Base-by-base conservation (phyloP, 768 basidiomycete genomes). In the Naganishia friedmannii region DNA sequence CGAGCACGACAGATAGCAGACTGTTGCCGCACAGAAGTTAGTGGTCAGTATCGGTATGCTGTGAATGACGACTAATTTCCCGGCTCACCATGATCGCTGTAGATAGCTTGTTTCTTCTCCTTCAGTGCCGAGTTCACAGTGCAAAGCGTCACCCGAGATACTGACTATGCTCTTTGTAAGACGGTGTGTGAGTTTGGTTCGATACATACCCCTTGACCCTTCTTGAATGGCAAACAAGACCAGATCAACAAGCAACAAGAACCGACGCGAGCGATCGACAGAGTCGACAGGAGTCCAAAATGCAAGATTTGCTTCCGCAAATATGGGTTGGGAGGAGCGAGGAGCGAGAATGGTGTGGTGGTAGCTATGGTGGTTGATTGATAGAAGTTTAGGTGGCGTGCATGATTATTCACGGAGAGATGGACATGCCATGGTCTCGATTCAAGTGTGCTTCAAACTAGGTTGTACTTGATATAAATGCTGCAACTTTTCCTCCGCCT, bases 1-100 rank as follows among this genome's bases (percentile, higher is more conserved):
- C 96, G 89, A 42, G 90, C 88, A 81, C 93, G 87, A 81, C 93
- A 94, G 73, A 97, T 58, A 21, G 66, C 66, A 39, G 70, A 67
- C 70, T 71, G 48, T 5, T 54, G 4, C 13, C 12, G 32, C 54
- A 32, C 3, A 23, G 31, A 26, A 2, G n/a, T 7, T 9, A 29
- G 4, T 17, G 60, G 19, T 63, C 12, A 23, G n/a, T 51, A 51
- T 51, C 48, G n/a, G 6, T 51, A 15, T 51, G 48, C 23, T 51
- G 48, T 23, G 48, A 51, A 51, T n/a, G 48, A 42, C 23, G 48
- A 26, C 48, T 13, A 23, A 7, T 12, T 51, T 12, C 19, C 48
- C 3, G n/a, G 12, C 48, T 51, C 48, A 51, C 48, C 48, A 51
- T 51, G 48, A 51, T 51, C 6, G 13, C 3, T 13, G 48, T 51